Evolutionary conservation across 2,329 filamentous ascomycete genomes (phyloP).

Genomic region (Fusarium chlamydosporum): DNA sequence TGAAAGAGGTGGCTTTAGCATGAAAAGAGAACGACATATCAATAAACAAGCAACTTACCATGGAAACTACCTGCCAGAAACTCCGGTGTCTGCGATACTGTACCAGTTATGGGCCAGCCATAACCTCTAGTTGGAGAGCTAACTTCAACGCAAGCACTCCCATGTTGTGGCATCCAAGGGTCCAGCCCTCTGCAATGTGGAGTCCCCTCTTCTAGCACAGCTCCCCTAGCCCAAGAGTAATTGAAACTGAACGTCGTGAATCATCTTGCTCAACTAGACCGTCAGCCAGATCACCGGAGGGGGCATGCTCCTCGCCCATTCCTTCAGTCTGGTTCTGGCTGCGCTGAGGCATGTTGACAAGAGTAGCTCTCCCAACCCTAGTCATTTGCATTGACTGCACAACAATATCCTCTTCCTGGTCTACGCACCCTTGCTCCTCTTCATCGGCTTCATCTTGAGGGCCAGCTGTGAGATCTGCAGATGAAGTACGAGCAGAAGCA

Average conservation of each 20-base stretch:
- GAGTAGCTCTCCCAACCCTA: background rate
- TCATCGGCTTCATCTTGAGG: background rate
- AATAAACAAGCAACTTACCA: background rate
- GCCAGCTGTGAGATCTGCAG: background rate
- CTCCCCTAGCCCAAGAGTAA: background rate
- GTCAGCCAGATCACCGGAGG: background rate
- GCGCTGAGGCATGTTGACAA: slow-evolving; percentile 2
- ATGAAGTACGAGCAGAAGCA: background rate
- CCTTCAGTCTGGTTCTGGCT: background rate
- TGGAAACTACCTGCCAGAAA: background rate
- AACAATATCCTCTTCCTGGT: background rate
- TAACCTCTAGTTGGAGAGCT: background rate
- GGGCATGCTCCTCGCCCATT: background rate
- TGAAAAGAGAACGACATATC: background rate
- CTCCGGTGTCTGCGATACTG: background rate
- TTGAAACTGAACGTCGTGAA: background rate
- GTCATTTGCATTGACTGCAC: slow-evolving; percentile 1
- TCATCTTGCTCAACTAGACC: background rate
- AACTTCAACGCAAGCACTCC: background rate
- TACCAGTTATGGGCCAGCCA: background rate
- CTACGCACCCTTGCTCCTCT: background rate
- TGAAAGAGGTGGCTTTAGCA: too few relatives aligned
- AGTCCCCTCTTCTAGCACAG: background rate
- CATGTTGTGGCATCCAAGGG: background rate
- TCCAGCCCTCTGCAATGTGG: background rate